Evolutionary conservation across 2,329 filamentous ascomycete species (phyloP).

Genomic region (Uncinocarpus reesii): DNA sequence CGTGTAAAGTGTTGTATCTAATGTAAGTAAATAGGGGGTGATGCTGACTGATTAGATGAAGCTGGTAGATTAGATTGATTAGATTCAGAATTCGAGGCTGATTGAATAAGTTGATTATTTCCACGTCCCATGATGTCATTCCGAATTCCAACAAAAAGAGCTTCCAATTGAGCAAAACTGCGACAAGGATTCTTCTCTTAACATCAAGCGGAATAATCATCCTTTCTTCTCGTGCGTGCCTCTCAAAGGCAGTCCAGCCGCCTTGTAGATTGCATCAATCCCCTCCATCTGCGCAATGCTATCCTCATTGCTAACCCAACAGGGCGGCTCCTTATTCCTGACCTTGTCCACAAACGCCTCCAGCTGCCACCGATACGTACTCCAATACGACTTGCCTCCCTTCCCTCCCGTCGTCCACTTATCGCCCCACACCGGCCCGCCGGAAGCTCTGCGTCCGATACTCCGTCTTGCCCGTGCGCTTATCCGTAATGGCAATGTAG

Average conservation of each 20-base stretch:
- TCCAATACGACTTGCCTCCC: conserved; percentile 14
- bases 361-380: conserved; percentile 17
- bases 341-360: conserved; percentile 17
- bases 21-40: neutral
- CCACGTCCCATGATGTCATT: neutral
- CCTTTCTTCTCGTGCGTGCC: conserved; percentile 3
- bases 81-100: too few species aligned
- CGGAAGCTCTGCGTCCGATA: conserved; percentile 22
- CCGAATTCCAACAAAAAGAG: neutral
- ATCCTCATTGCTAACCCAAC: conserved; percentile 15
- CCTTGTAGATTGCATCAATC: conserved; percentile 15
- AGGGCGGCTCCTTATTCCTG: conserved; percentile 14
- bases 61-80: conserved; percentile 2
- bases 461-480: conserved; percentile 22
- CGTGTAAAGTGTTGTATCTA: too few species aligned
- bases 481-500: conserved; percentile 25
- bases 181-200: too few species aligned
- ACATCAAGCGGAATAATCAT: neutral
- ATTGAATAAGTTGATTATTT: too few species aligned
- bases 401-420: conserved; percentile 25
- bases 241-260: conserved; percentile 13
- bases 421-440: conserved; percentile 27
- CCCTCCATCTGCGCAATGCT: conserved; percentile 13
- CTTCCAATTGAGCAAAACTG: too few species aligned
- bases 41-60: neutral